A percentile compares a stretch with the other conserved stretches of the same genome.
Evolutionary conservation across 768 basidiomycete genomes (phyloP).

Genomic region (Collybia mongolica): DNA sequence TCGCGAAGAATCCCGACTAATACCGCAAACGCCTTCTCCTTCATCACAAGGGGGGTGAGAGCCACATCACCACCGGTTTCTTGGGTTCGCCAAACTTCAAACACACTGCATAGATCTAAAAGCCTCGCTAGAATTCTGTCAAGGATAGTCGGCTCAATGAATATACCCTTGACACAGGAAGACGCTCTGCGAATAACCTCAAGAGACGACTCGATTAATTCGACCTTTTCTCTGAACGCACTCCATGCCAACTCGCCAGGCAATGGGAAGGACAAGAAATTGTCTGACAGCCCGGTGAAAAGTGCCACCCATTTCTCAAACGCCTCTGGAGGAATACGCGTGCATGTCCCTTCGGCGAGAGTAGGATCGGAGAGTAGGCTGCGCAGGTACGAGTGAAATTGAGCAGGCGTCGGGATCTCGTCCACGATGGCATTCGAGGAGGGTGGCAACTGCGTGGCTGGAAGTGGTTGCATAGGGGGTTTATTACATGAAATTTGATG

Average conservation of each 20-base stretch:
- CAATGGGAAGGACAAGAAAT: constrained; percentile 55
- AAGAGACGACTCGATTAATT: constrained; percentile 51
- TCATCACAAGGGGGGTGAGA: constrained; percentile 47
- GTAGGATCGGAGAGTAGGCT: too few relatives aligned
- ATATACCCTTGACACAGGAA: constrained; percentile 50
- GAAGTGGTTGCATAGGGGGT: too few relatives aligned
- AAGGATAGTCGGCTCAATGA: constrained; percentile 41
- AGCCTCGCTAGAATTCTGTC: constrained; percentile 50
- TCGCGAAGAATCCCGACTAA: constrained; percentile 45
- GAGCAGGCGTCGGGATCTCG: too few relatives aligned
- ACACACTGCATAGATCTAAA: constrained; percentile 49
- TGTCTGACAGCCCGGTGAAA: constrained; percentile 49
- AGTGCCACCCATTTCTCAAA: constrained; percentile 51
- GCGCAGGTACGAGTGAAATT: too few relatives aligned
- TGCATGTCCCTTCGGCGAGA: constrained; percentile 14
- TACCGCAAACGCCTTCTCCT: constrained; percentile 42
- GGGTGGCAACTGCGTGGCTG: too few relatives aligned
- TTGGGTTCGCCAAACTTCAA: constrained; percentile 62
- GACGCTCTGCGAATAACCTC: constrained; percentile 53
- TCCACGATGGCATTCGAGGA: too few relatives aligned
- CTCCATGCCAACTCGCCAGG: constrained; percentile 50
- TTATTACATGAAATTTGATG: too few relatives aligned
- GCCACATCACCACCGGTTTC: constrained; percentile 35
- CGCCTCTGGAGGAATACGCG: constrained; percentile 9
- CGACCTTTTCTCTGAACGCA: constrained; percentile 55